Conservation (phyloP, 1,139 yeast species). For the Kodamaea ohmeri region DNA sequence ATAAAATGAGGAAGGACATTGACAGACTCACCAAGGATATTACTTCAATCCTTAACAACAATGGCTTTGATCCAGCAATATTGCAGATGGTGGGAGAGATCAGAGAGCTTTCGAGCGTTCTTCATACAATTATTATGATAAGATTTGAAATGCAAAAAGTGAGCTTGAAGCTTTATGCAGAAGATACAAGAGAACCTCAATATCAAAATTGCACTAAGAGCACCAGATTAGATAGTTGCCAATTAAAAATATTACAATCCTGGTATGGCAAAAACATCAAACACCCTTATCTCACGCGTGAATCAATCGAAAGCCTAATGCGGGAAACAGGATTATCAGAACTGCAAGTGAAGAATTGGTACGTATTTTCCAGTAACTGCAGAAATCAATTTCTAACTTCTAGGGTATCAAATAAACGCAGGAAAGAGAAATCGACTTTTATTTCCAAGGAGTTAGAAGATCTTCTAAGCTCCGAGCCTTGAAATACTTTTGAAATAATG, state of each 20-base stretch:
- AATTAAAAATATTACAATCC: not conserved
- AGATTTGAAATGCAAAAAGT: not conserved
- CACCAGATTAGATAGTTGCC: not conserved
- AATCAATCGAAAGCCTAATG: not conserved
- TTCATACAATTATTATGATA: not conserved
- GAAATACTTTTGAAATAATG: not conserved
- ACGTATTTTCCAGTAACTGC: not conserved
- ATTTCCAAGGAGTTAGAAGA: constrained; percentile 4
- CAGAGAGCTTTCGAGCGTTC: not conserved
- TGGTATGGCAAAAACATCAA: constrained; percentile 1
- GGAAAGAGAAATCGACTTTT: constrained; percentile 3
- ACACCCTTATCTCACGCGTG: constrained; percentile 3
- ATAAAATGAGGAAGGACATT: not conserved
- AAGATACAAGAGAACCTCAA: not conserved
- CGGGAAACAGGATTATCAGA: constrained; percentile 3
- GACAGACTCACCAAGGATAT: not conserved
- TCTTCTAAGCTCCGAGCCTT: not conserved
- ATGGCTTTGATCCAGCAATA: not conserved
- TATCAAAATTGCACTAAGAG: not conserved
- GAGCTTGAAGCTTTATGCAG: not conserved
- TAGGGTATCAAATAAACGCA: constrained; percentile 7
- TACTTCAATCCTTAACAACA: not conserved
- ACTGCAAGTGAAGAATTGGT: constrained; percentile 7
- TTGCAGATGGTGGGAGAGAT: not conserved
- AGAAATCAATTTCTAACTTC: constrained; percentile 1